Evolutionary conservation across 2,329 filamentous ascomycete genomes (phyloP), one percentile per base, ranked within the genome.

Genomic region (Gyromitra esculenta): DNA sequence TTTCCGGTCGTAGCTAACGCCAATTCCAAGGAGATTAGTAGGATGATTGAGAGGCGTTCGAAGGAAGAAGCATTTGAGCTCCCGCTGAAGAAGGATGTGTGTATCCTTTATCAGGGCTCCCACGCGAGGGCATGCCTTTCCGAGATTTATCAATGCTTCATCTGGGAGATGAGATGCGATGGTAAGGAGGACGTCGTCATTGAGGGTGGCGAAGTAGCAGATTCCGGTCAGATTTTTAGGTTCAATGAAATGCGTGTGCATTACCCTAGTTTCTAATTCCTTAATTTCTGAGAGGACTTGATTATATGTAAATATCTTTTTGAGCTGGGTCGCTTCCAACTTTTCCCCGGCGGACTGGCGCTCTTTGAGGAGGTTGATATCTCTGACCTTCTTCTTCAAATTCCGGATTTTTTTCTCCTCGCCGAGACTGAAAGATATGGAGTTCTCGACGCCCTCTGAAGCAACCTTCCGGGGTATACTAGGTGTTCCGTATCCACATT

Each of bases 11-110:
- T 65, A 48, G 2, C 45, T 31, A n/a, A 76, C 68, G 3, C 73
- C 73, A 5, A 72, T 57, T 7, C 73, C 73, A 41, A 76, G 73
- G 15, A 76, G 59, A 35, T 59, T 76, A 8, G 50, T 48, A 25
- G 67, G 73, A 9, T 66, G 41, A 13, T 62, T 66, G 3, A 76
- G 67, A 35, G 73, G 60, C 21, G 68, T 66, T 35, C 73, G 73
- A 54, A 76, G 60, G 35, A 76, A 76, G 18, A 76, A 76, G 31
- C 73, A 76, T 21, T 31, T 59, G 15, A 76, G 68, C 50, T 76
- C 73, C 15, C 73, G 60, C 18, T 65, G 62, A 13, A 76, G 57
- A 35, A 72, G 59, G 31, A 73, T 25, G 18, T 76, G 57, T 7
- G 54, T 48, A 15, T 66, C 43, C n/a, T 48, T 62, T 15, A 66